Evolutionary conservation across 2,329 filamentous ascomycete species (phyloP).

Genomic region (Ustilaginoidea virens): DNA sequence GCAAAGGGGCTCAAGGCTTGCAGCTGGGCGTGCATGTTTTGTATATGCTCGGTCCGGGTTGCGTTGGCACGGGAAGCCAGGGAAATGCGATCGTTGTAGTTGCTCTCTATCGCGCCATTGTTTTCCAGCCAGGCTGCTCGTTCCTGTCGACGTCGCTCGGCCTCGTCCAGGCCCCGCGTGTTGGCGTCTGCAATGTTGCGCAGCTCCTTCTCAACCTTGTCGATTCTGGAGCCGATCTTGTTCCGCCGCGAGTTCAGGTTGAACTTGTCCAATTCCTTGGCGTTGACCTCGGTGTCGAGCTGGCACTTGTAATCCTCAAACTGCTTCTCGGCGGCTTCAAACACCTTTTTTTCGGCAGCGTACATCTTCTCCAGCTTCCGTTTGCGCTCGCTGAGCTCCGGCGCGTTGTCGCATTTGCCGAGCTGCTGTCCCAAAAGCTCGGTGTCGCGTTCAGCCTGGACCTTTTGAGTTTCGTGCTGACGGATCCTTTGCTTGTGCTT

Average conservation of each 20-base stretch:
- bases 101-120: conserved; percentile 27
- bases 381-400: conserved; percentile 44
- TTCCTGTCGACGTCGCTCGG: conserved; percentile 40
- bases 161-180: conserved; percentile 46
- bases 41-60: conserved; percentile 15
- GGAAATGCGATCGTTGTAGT: conserved; percentile 27
- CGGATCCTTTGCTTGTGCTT: conserved; percentile 59
- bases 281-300: conserved; percentile 46
- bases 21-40: conserved; percentile 16
- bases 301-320: conserved; percentile 44
- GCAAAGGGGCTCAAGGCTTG: conserved; percentile 17
- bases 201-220: conserved; percentile 58
- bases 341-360: conserved; percentile 40
- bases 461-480: conserved; percentile 60
- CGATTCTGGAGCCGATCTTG: conserved; percentile 55
- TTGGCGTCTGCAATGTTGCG: conserved; percentile 57
- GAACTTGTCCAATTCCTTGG: conserved; percentile 47
- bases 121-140: conserved; percentile 31
- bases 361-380: conserved; percentile 36
- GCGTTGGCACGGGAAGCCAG: conserved; percentile 20
- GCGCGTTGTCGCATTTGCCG: conserved; percentile 48
- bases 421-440: conserved; percentile 39
- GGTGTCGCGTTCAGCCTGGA: conserved; percentile 44
- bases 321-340: conserved; percentile 38
- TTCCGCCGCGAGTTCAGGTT: conserved; percentile 53